These are phyloP conservation scores for Endogone sp. DNA, from an alignment of 192 early-diverging fungal genomes.

Conservation along the genomic window DNA sequence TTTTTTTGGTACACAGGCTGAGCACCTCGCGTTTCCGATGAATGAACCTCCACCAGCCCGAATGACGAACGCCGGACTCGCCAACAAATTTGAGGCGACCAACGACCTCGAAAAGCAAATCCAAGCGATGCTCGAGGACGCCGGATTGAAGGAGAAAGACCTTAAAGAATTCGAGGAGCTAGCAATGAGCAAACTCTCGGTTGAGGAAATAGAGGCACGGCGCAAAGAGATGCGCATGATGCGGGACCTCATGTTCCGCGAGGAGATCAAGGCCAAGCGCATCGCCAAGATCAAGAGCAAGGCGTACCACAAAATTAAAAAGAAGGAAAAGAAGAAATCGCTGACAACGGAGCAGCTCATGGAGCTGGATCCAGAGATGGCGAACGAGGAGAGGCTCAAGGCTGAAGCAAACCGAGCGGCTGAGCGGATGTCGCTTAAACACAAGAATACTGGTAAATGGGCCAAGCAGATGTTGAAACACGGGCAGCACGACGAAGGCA, in stretches of 20 bases:
- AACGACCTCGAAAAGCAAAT: constrained; percentile 82
- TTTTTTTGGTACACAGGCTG: constrained; percentile 49
- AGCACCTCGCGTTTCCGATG: constrained; percentile 76
- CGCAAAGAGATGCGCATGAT: constrained; percentile 81
- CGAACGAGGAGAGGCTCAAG: constrained; percentile 59
- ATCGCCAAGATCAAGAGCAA: constrained; percentile 98
- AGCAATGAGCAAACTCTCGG: constrained; percentile 74
- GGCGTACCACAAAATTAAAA: constrained; percentile 84
- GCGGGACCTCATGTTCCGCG: constrained; percentile 91
- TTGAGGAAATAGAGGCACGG: constrained; percentile 76
- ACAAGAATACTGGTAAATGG: constrained; percentile 98
- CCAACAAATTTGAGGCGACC: constrained; percentile 58
- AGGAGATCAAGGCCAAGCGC: constrained; percentile 87
- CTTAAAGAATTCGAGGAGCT: constrained; percentile 80
- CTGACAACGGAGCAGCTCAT: constrained; percentile 48
- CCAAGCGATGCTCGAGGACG: constrained; percentile 58
- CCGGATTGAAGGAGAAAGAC: constrained; percentile 77
- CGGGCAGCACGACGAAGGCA: constrained; percentile 50
- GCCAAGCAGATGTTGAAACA: constrained; percentile 76
- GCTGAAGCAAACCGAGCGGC: constrained; percentile 78
- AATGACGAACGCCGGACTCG: constrained; percentile 52
- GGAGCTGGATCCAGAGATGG: constrained; percentile 66
- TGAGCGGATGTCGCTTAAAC: constrained; percentile 90
- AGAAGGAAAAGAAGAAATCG: constrained; percentile 69
- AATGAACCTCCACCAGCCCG: constrained; percentile 26